Conservation (phyloP, 192 early-diverging fungal genomes). For the Coemansia sp. region DNA sequence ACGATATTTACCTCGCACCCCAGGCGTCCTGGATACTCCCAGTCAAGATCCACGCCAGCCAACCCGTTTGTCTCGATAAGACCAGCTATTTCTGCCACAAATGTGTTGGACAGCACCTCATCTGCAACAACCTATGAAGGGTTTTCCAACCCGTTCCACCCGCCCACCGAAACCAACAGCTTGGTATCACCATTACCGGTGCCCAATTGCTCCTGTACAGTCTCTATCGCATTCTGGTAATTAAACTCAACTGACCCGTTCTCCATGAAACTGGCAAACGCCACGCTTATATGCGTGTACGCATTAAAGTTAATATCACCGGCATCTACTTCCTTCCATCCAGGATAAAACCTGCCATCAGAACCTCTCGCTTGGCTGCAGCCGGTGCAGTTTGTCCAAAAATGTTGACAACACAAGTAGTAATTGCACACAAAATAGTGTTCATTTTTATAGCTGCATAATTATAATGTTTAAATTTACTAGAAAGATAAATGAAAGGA, state of each 20-base stretch:
- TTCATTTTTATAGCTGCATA: no score
- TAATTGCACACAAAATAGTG: no score
- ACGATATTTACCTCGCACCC: constrained; percentile 58
- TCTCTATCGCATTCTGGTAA: background rate
- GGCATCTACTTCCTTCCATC: no score
- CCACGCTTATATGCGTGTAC: constrained; percentile 61
- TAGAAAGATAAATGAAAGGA: no score
- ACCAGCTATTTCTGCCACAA: constrained; percentile 41
- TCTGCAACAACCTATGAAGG: constrained; percentile 58
- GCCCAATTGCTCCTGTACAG: constrained; percentile 16
- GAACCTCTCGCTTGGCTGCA: no score
- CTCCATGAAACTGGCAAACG: constrained; percentile 49
- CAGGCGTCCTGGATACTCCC: constrained; percentile 57
- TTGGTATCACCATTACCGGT: constrained; percentile 23
- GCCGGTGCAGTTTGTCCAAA: no score
- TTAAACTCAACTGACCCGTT: constrained; percentile 23
- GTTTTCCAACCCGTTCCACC: constrained; percentile 67
- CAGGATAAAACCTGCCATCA: no score
- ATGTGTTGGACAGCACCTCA: constrained; percentile 21
- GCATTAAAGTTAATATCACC: no score
- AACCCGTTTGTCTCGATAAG: constrained; percentile 44
- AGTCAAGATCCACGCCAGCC: constrained; percentile 67
- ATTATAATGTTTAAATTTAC: no score
- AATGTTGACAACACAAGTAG: no score
- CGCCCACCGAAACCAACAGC: constrained; percentile 67